phyloP scores from a whole-genome alignment of 2,329 filamentous ascomycete species.

The Penicillium sp. region DNA sequence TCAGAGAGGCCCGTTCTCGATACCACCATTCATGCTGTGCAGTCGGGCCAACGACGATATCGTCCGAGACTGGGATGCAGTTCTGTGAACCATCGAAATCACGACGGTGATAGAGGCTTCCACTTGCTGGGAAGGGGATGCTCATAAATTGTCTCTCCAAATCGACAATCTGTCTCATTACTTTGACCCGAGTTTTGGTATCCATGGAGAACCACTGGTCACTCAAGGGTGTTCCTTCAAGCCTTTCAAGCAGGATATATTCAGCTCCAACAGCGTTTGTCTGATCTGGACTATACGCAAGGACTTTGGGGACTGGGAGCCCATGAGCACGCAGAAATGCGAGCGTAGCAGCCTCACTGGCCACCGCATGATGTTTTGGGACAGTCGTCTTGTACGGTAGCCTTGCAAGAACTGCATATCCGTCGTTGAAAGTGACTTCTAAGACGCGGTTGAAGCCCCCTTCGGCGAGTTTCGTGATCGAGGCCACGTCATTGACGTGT shows the following conservation, averaged over 20 bases:
- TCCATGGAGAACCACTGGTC: constrained; percentile 34
- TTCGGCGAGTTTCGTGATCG: constrained; percentile 36
- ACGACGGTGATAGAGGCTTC: constrained; percentile 30
- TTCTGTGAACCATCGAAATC: constrained; percentile 16
- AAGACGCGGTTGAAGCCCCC: constrained; percentile 42
- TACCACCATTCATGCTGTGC: constrained; percentile 30
- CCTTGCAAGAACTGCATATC: constrained; percentile 32
- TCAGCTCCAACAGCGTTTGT: constrained; percentile 42
- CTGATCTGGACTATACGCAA: constrained; percentile 34
- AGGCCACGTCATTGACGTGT: not conserved
- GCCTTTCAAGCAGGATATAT: constrained; percentile 42
- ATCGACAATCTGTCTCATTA: constrained; percentile 28
- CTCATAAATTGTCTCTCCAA: constrained; percentile 24
- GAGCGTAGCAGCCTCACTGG: constrained; percentile 44
- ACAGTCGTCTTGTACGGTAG: constrained; percentile 36
- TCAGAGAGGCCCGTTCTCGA: constrained; percentile 17
- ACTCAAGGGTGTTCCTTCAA: constrained; percentile 35
- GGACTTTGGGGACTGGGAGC: constrained; percentile 42
- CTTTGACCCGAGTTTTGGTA: constrained; percentile 22
- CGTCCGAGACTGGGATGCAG: constrained; percentile 4
- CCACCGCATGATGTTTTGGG: constrained; percentile 32
- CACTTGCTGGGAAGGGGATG: constrained; percentile 26
- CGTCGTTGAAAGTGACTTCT: constrained; percentile 33
- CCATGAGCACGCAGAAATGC: constrained; percentile 33
- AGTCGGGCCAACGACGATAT: constrained; percentile 27